These are phyloP conservation scores for Actinomortierella ambigua DNA, from an alignment of 371 early-diverging fungal species.

Conservation along the genomic window DNA sequence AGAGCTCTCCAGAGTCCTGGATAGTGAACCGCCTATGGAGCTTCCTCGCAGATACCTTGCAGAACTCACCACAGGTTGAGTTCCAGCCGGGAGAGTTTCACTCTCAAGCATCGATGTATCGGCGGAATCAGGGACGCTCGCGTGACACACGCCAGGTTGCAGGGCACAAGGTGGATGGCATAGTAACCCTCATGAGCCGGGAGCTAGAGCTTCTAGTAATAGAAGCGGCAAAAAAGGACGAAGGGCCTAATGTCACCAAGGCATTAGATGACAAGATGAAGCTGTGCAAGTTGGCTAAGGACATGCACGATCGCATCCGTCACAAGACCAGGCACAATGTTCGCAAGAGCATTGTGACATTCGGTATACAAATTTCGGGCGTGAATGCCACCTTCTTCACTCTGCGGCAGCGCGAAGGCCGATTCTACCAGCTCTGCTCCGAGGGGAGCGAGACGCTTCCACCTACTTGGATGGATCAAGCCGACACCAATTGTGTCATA, in stretches of 20 bases:
- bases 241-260: constrained; percentile 14
- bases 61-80: too few relatives aligned
- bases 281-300: constrained; percentile 12
- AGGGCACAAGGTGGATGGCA: too few relatives aligned
- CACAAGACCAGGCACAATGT: constrained; percentile 6
- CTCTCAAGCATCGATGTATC: too few relatives aligned
- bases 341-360: neutral
- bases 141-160: too few relatives aligned
- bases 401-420: constrained; percentile 9
- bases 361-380: constrained; percentile 11
- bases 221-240: constrained; percentile 14
- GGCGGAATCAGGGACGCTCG: too few relatives aligned
- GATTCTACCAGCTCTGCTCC: constrained; percentile 12
- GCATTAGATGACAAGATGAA: constrained; percentile 11
- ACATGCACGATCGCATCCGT: constrained; percentile 10
- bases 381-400: constrained; percentile 8
- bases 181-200: neutral
- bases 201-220: constrained; percentile 13
- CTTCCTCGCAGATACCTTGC: too few relatives aligned
- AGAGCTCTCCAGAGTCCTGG: too few relatives aligned
- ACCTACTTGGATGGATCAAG: constrained; percentile 5
- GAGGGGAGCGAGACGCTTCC: constrained; percentile 8
- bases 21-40: too few relatives aligned
- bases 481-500: constrained; percentile 1
- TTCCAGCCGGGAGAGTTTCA: too few relatives aligned